Evolutionary conservation across 495 filamentous ascomycete species (phyloP), one percentile per base, ranked within the genome.

Genomic region (Chaetomium tenue): DNA sequence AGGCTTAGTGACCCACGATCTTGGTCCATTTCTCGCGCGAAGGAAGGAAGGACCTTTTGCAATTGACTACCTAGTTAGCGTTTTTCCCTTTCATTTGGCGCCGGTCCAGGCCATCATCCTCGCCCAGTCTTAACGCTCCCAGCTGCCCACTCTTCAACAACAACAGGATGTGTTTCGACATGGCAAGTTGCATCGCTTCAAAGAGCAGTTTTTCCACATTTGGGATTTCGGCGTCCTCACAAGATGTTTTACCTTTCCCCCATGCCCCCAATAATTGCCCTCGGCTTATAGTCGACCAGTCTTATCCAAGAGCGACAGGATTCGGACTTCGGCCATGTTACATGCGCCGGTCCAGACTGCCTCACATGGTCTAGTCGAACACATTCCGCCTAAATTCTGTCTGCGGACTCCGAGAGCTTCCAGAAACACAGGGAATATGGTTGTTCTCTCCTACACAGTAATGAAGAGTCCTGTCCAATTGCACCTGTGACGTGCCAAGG

Each of bases 371-470:
- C 52, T 37, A 12, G 5, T 28, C 25, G 28, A 20, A 33, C 4
- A 16, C 52, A 8, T 28, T 15, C 26, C 5, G 52, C 52, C 52
- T 55, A 37, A 55, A 55, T 33, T 13, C 28, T 15, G 8, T 33
- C 52, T 30, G 28, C 28, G 6, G 37, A 28, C 9, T 5, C 16
- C 22, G 9, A 30, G 50, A 30, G 11, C n/a, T 26, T 51, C 48
- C 48, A 22, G 12, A 20, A 20, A 37, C 52, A 33, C 52, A 50
- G n/a, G 46, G 46, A 50, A 50, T n/a, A 50, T 50, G 46, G n/a
- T n/a, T 50, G 40, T 18, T 44, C 16, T 18, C 13, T 4, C 11
- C n/a, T n/a, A n/a, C n/a, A n/a, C n/a, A n/a, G n/a, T n/a, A 11
- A 2, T 11, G 4, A 40, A 40, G 13, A 40, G 8, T 40, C 2